A percentile compares a stretch with the other conserved stretches of the same genome.
Conservation (phyloP, 176 grass and related monocot genomes). For the Carex parvula region DNA sequence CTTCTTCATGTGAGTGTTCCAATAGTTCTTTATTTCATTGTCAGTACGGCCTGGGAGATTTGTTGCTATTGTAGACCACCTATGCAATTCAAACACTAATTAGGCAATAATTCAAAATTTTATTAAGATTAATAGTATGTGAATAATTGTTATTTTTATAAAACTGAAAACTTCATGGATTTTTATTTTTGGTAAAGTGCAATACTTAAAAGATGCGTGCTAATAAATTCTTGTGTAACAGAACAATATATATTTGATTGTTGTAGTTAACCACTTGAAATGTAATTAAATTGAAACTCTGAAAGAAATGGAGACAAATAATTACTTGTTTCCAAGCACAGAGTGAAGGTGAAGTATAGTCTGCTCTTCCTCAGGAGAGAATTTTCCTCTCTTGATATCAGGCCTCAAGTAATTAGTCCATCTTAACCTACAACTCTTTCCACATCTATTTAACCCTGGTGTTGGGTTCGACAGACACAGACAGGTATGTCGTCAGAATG, state of each 20-base stretch:
- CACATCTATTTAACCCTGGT: conserved; percentile 42
- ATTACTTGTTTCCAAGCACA: conserved; percentile 43
- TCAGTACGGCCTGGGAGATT: conserved; percentile 42
- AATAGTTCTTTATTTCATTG: conserved; percentile 51
- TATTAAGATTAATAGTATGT: neutral
- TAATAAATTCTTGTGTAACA: neutral
- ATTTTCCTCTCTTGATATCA: conserved; percentile 51
- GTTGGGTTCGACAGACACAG: neutral
- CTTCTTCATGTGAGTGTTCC: conserved; percentile 45
- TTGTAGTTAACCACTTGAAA: neutral
- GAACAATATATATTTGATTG: neutral
- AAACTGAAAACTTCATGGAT: neutral
- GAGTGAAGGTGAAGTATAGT: conserved; percentile 39
- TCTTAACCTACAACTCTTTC: conserved; percentile 48
- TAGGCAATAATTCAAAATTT: neutral
- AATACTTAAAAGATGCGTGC: neutral
- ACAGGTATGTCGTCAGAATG: neutral
- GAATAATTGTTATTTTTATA: neutral
- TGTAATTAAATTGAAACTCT: neutral
- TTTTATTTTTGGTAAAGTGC: neutral
- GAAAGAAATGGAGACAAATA: neutral
- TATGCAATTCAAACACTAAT: conserved; percentile 9
- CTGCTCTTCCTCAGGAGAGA: conserved; percentile 37
- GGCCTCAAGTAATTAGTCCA: conserved; percentile 46
- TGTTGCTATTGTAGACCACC: conserved; percentile 41